Evolutionary conservation across 2,329 filamentous ascomycete species (phyloP).

Genomic region (Beauveria bassiana): DNA sequence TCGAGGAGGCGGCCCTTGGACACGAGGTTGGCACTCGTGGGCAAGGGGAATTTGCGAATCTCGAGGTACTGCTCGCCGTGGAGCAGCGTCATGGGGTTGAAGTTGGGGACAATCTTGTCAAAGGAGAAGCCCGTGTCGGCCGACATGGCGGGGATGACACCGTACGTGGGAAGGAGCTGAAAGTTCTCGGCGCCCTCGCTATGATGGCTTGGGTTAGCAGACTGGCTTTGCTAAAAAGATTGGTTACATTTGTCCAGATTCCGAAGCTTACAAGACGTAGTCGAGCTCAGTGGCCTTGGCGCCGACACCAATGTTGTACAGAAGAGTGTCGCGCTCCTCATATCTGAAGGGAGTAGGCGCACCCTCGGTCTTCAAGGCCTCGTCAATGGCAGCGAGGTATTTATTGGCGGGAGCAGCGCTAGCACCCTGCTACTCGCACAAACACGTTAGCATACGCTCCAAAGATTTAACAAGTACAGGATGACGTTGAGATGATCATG

Average conservation of each 20-base stretch:
- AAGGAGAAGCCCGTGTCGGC: slow-evolving; percentile 72
- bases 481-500: background rate
- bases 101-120: slow-evolving; percentile 84
- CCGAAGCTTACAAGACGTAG: slow-evolving; percentile 59
- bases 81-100: slow-evolving; percentile 96
- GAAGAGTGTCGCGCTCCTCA: slow-evolving; percentile 78
- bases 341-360: slow-evolving; percentile 71
- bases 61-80: slow-evolving; percentile 99
- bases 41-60: slow-evolving; percentile 84
- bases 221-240: background rate
- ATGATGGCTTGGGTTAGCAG: background rate
- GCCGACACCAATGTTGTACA: slow-evolving; percentile 93
- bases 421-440: slow-evolving; percentile 17
- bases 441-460: slow-evolving; percentile 17
- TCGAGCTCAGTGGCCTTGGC: slow-evolving; percentile 84
- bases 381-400: slow-evolving; percentile 67
- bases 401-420: slow-evolving; percentile 40
- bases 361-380: slow-evolving; percentile 64
- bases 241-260: background rate
- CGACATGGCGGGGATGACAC: slow-evolving; percentile 90
- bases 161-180: slow-evolving; percentile 90
- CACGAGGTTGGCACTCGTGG: slow-evolving; percentile 69
- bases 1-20: slow-evolving; percentile 79
- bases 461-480: background rate
- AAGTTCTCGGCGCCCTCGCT: slow-evolving; percentile 83